These are phyloP conservation scores for Epichloe uncinata DNA, from an alignment of 2,329 filamentous ascomycete species.

Conservation along the genomic window DNA sequence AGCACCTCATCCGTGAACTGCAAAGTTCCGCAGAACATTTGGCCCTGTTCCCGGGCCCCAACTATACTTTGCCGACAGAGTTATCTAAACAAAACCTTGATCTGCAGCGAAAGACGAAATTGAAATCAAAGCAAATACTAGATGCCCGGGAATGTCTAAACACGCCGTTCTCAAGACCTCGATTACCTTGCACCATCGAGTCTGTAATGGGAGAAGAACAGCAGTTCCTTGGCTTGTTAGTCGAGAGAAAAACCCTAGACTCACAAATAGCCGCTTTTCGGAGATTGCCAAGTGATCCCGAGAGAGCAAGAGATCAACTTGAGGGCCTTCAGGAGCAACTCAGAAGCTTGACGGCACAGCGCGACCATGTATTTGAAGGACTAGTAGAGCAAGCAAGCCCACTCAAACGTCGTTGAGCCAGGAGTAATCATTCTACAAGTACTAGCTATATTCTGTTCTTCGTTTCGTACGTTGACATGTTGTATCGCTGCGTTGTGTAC, in stretches of 20 bases:
- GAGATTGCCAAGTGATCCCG: slow-evolving; percentile 57
- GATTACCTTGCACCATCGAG: slow-evolving; percentile 36
- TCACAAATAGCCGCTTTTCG: slow-evolving; percentile 51
- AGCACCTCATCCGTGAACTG: slow-evolving; percentile 40
- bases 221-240: slow-evolving; percentile 42
- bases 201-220: slow-evolving; percentile 46
- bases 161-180: slow-evolving; percentile 22
- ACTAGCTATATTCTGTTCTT: neutral
- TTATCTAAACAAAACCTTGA: slow-evolving; percentile 61
- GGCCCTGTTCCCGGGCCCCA: slow-evolving; percentile 27
- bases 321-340: slow-evolving; percentile 54
- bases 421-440: slow-evolving; percentile 2
- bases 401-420: slow-evolving; percentile 22
- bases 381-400: slow-evolving; percentile 52
- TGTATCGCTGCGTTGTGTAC: neutral
- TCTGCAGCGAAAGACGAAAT: slow-evolving; percentile 55
- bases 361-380: slow-evolving; percentile 64
- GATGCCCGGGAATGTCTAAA: slow-evolving; percentile 43
- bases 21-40: slow-evolving; percentile 25
- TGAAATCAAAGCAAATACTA: slow-evolving; percentile 49
- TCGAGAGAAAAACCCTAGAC: slow-evolving; percentile 45
- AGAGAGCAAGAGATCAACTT: slow-evolving; percentile 56
- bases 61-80: slow-evolving; percentile 41
- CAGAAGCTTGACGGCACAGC: slow-evolving; percentile 41
- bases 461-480: neutral